Evolutionary conservation across 148 eudicot species (phyloP), one percentile per base, ranked within the genome.

Genomic region (Arbutus unedo): DNA sequence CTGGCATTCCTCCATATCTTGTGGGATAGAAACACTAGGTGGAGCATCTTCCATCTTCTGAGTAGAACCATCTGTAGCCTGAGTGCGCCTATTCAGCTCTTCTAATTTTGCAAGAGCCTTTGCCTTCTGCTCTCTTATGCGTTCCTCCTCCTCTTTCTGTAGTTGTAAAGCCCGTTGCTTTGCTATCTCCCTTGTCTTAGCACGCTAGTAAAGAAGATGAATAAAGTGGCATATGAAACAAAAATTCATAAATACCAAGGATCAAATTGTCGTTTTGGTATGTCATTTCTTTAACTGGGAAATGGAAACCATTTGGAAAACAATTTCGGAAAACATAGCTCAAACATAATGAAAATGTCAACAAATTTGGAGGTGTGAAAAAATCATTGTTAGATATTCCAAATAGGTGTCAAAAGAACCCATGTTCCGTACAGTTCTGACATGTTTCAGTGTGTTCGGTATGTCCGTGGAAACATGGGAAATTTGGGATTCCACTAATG

Each of bases 121-220:
- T 50, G 98, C 99, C 85, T 89, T 94, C 90, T 91, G 99, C 81
- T 97, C 97, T 86, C 91, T 89, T 21, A 76, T 89, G 38, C 98
- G 86, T 83, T 94, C 98, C 86, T 97, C 98, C 87, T 97, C 99
- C 88, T 94, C 99, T 91, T 89, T 90, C 86, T 93, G 96, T 48
- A 88, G 87, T 84, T 93, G 93, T 60, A 88, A 84, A 68, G 93
- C 95, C 80, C 97, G 95, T 82, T 94, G 97, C 87, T 87, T 97
- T 45, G 96, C 97, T 75, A 89, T 77, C 91, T 97, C 99, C 80
- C 88, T 90, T 93, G 89, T 91, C 86, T 85, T 91, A 78, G 91
- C 96, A 85, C 92, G 96, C 98, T 97, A 90, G 79, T 76, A 15
- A 89, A 81, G 44, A 49, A 87, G 70, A 83, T 43, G 49, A 18